These are phyloP conservation scores for Aspergillus flavus DNA, from an alignment of 2,329 filamentous ascomycete genomes.

Conservation along the genomic window DNA sequence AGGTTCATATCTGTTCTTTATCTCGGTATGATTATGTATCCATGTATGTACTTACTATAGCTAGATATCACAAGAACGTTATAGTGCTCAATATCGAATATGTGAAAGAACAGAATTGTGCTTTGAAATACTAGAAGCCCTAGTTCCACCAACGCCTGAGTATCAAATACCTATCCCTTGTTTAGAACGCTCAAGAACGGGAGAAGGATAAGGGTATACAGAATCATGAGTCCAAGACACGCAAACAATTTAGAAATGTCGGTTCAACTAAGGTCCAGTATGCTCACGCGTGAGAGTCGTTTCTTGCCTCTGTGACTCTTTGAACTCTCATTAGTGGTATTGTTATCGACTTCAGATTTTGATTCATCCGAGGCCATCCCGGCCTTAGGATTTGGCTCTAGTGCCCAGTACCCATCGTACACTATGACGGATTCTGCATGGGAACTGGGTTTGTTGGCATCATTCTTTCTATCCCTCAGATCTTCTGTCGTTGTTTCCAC, in stretches of 20 bases:
- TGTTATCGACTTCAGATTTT: not conserved
- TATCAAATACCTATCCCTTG: not conserved
- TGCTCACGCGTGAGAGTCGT: conserved; percentile 36
- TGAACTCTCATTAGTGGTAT: not conserved
- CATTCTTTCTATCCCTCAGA: not conserved
- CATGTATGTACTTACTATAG: not conserved
- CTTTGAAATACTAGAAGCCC: not conserved
- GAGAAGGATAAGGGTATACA: not conserved
- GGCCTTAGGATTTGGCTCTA: conserved; percentile 10
- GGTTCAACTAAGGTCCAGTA: conserved; percentile 32
- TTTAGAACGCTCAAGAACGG: not conserved
- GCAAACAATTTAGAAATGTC: not conserved
- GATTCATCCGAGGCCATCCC: conserved; percentile 10
- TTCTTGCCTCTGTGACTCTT: conserved; percentile 28
- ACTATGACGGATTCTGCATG: conserved; percentile 19
- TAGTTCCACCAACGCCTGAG: conserved; percentile 2
- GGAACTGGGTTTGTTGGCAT: conserved; percentile 1
- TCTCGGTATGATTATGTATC: not conserved
- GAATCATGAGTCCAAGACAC: not conserved
- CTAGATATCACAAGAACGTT: not conserved
- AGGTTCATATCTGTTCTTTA: not conserved
- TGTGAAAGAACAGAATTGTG: not conserved
- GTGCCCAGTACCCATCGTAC: conserved; percentile 14
- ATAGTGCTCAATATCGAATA: not conserved
- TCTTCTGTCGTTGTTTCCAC: not conserved